These are phyloP conservation scores for Setaria viridis DNA, from an alignment of 202 grass and related monocot genomes.

Conservation along the genomic window DNA sequence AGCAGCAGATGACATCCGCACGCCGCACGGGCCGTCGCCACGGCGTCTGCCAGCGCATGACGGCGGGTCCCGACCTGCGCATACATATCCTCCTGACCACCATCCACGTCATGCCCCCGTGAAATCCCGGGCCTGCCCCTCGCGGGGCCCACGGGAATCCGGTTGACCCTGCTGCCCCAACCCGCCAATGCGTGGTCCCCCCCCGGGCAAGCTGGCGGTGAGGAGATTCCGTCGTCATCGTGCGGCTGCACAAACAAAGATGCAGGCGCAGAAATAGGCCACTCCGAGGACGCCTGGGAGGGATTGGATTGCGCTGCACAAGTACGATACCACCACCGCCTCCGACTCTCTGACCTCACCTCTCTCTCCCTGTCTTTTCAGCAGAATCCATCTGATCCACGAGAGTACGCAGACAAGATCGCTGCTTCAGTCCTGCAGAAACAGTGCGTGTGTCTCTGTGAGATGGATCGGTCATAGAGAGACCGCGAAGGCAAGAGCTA, in stretches of 20 bases:
- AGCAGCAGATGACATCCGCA: not conserved
- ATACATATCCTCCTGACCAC: conserved; percentile 30
- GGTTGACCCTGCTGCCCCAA: conserved; percentile 33
- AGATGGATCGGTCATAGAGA: not conserved
- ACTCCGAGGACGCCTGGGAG: conserved; percentile 12
- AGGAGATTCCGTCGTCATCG: conserved; percentile 46
- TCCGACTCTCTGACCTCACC: not conserved
- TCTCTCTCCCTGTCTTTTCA: not conserved
- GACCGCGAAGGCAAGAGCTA: not conserved
- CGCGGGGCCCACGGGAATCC: not conserved
- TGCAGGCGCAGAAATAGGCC: conserved; percentile 24
- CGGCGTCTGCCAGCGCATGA: not conserved
- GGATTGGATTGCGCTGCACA: not conserved
- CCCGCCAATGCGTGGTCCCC: conserved; percentile 23
- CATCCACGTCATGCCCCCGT: not conserved
- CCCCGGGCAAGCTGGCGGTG: not conserved
- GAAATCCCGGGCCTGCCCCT: not conserved
- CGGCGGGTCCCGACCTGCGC: not conserved
- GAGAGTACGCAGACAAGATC: not conserved
- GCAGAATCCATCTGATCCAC: conserved; percentile 26
- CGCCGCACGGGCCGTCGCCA: not conserved
- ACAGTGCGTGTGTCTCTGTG: not conserved
- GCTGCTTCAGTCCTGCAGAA: not conserved
- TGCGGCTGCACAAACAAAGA: conserved; percentile 51
- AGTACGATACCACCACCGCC: conserved; percentile 28